Percentiles rank a stretch among this genome's conserved stretches.
Conservation (phyloP, 768 basidiomycete species). For the Coprinellus aureogranulatus region DNA sequence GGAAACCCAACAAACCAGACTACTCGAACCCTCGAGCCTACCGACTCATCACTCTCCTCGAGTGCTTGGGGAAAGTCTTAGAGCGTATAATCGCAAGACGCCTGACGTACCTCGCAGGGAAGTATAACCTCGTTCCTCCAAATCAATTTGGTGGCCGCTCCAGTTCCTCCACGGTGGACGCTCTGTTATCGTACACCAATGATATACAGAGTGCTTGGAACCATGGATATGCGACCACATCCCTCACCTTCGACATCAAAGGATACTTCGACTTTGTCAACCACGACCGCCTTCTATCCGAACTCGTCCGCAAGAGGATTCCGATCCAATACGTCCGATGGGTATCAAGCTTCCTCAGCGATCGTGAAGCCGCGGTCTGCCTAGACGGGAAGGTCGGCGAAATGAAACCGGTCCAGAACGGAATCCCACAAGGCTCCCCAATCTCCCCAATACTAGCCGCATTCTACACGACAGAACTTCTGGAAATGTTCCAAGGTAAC, state of each 20-base stretch:
- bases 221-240: conserved; percentile 19
- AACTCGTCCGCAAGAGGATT: conserved; percentile 17
- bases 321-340: conserved; percentile 19
- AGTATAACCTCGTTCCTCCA: conserved; percentile 20
- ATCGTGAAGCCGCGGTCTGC: conserved; percentile 23
- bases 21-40: conserved; percentile 34
- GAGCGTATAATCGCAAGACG: conserved; percentile 25
- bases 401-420: conserved; percentile 26
- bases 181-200: conserved; percentile 20
- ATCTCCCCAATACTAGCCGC: conserved; percentile 25
- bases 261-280: conserved; percentile 29
- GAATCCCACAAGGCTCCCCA: conserved; percentile 33
- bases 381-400: conserved; percentile 19
- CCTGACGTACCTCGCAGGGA: conserved; percentile 20
- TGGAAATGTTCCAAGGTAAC: conserved; percentile 17
- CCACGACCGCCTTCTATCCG: conserved; percentile 20
- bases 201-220: conserved; percentile 25
- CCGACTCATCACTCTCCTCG: conserved; percentile 31
- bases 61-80: conserved; percentile 32
- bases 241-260: conserved; percentile 27
- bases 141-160: conserved; percentile 23
- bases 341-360: conserved; percentile 21
- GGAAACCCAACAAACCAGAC: conserved; percentile 35
- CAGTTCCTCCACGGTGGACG: conserved; percentile 20
- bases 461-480: conserved; percentile 23